These are phyloP conservation scores for Helotiales sp. DNA, from an alignment of 2,329 filamentous ascomycete species.

Conservation along the genomic window DNA sequence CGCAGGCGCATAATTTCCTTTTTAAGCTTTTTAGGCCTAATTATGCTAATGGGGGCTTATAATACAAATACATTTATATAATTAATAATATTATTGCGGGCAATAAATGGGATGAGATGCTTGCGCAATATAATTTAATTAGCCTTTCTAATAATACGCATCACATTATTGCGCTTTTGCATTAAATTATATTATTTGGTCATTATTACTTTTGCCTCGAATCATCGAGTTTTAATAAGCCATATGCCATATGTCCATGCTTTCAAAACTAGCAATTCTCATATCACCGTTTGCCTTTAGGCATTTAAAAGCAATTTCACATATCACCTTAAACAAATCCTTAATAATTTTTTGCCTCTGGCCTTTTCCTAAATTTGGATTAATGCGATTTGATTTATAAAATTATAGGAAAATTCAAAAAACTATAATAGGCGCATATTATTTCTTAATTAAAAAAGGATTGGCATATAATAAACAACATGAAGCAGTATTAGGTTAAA, in stretches of 20 bases:
- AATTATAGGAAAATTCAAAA: constrained; percentile 17
- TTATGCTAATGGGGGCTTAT: constrained; percentile 18
- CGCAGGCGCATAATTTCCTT: constrained; percentile 18
- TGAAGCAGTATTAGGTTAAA: constrained; percentile 20
- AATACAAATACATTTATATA: constrained; percentile 21
- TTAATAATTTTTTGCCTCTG: constrained; percentile 12
- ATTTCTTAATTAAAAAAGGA: constrained; percentile 14
- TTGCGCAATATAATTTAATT: constrained; percentile 6
- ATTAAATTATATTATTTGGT: no score
- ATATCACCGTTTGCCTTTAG: constrained; percentile 20
- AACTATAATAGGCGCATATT: constrained; percentile 23
- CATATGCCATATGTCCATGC: constrained; percentile 24
- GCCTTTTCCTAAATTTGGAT: constrained; percentile 5
- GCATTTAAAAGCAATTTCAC: constrained; percentile 14
- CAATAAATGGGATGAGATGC: constrained; percentile 26
- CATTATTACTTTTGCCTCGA: constrained; percentile 27
- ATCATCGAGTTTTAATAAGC: constrained; percentile 11
- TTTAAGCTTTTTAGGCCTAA: constrained; percentile 25
- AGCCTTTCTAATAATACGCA: constrained; percentile 15
- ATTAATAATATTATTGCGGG: constrained; percentile 24
- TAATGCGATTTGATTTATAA: constrained; percentile 22
- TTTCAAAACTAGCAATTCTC: constrained; percentile 27
- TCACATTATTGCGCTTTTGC: no score
- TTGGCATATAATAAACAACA: constrained; percentile 22
- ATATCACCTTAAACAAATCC: constrained; percentile 6